These are phyloP conservation scores for Saccharomycopsis phalli DNA, from an alignment of 1,139 yeast species.

Conservation along the genomic window DNA sequence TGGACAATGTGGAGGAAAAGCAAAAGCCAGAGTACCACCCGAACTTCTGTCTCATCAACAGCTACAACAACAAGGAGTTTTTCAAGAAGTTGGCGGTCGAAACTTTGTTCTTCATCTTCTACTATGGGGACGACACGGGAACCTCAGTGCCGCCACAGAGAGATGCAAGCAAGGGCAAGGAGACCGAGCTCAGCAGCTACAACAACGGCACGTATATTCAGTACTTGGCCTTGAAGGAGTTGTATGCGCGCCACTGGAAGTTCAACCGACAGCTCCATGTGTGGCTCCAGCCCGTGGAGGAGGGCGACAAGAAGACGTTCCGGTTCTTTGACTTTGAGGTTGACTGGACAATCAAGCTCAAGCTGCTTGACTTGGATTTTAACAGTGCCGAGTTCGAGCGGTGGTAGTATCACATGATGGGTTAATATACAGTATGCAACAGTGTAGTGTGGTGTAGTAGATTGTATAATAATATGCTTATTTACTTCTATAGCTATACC, in stretches of 20 bases:
- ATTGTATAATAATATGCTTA: not conserved
- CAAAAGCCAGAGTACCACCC: slow-evolving; percentile 6
- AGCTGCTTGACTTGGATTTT: slow-evolving; percentile 9
- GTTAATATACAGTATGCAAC: not conserved
- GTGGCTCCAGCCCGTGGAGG: slow-evolving; percentile 66
- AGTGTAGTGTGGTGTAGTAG: not conserved
- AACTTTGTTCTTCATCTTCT: slow-evolving; percentile 86
- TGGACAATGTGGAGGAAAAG: slow-evolving; percentile 11
- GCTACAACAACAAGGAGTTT: slow-evolving; percentile 28
- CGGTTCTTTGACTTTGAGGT: slow-evolving; percentile 86
- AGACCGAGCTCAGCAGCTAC: not conserved
- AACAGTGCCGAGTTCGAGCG: slow-evolving; percentile 2
- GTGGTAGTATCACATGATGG: not conserved
- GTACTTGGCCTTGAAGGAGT: slow-evolving; percentile 77
- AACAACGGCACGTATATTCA: slow-evolving; percentile 62
- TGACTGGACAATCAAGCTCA: slow-evolving; percentile 44
- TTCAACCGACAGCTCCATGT: slow-evolving; percentile 69
- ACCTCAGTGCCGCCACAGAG: slow-evolving; percentile 21
- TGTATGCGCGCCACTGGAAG: slow-evolving; percentile 78
- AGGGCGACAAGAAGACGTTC: slow-evolving; percentile 32
- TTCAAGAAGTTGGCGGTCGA: slow-evolving; percentile 75
- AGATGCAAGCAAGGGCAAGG: not conserved
- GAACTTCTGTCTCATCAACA: slow-evolving; percentile 14
- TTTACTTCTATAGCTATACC: too few relatives aligned
- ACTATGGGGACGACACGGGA: slow-evolving; percentile 45